Evolutionary conservation across 176 grass and related monocot genomes (phyloP).

Genomic region (Carex myosuroides): DNA sequence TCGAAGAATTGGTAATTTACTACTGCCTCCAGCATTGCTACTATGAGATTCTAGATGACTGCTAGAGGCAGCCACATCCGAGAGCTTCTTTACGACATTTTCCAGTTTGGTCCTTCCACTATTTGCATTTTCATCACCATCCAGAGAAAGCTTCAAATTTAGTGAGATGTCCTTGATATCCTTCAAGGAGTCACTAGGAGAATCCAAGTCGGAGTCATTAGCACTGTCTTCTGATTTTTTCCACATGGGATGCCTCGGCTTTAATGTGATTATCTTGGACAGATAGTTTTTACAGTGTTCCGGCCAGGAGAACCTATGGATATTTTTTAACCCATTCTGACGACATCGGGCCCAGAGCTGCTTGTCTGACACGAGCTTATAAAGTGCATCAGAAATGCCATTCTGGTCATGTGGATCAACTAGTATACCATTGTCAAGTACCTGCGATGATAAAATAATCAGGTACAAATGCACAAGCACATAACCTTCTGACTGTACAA

Average conservation of each 20-base stretch:
- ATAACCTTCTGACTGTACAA: neutral
- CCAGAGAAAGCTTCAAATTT: conserved; percentile 46
- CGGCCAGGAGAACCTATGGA: conserved; percentile 49
- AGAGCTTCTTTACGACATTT: conserved; percentile 24
- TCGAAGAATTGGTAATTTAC: conserved; percentile 37
- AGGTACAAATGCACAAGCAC: neutral
- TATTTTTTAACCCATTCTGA: conserved; percentile 52
- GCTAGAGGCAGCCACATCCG: conserved; percentile 5
- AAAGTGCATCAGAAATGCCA: conserved; percentile 48
- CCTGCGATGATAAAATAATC: conserved; percentile 29
- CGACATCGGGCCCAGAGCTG: conserved; percentile 47
- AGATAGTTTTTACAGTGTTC: conserved; percentile 55
- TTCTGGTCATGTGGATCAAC: conserved; percentile 50
- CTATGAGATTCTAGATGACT: conserved; percentile 26
- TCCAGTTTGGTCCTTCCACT: conserved; percentile 34
- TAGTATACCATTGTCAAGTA: conserved; percentile 51
- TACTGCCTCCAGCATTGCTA: neutral
- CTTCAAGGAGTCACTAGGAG: conserved; percentile 37
- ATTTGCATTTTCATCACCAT: conserved; percentile 36
- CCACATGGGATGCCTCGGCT: conserved; percentile 50
- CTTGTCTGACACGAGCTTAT: conserved; percentile 56
- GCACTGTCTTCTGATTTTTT: conserved; percentile 31
- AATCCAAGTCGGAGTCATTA: conserved; percentile 41
- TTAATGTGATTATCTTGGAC: conserved; percentile 30
- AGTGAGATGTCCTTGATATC: conserved; percentile 48